Conservation (phyloP, 2,329 filamentous ascomycete genomes). For the Gremmenia infestans region DNA sequence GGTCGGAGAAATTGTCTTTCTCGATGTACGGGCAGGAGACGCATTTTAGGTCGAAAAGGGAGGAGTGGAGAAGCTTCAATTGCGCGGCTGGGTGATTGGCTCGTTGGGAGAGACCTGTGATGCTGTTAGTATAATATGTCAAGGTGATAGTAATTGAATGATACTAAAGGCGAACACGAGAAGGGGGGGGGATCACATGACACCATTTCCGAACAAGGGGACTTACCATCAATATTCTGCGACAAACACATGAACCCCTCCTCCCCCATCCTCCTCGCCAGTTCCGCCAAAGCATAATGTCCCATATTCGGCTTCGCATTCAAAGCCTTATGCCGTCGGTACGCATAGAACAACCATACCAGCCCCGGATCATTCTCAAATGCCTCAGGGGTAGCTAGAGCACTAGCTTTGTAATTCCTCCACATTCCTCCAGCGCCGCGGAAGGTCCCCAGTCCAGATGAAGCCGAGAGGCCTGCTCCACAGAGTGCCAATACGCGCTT, state of each 20-base stretch:
- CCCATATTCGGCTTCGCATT: constrained; percentile 70
- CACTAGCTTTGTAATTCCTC: constrained; percentile 70
- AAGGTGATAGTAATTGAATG: not conserved
- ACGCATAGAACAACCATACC: constrained; percentile 89
- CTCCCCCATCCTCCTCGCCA: constrained; percentile 54
- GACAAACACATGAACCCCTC: constrained; percentile 68
- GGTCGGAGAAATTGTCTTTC: constrained; percentile 66
- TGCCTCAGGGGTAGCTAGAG: constrained; percentile 72
- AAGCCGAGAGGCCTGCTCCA: constrained; percentile 56
- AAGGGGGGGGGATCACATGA: constrained; percentile 5
- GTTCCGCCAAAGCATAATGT: constrained; percentile 72
- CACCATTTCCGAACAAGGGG: not conserved
- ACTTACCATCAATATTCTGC: constrained; percentile 77
- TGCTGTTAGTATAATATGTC: not conserved
- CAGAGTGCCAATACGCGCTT: constrained; percentile 26
- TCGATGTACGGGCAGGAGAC: constrained; percentile 65
- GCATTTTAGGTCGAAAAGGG: constrained; percentile 78
- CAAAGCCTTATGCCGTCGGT: constrained; percentile 75
- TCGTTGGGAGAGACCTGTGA: constrained; percentile 51
- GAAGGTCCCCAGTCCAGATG: constrained; percentile 69
- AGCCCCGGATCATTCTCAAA: constrained; percentile 70
- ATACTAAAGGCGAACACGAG: not conserved
- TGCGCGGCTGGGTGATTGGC: constrained; percentile 65
- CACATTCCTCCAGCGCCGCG: constrained; percentile 81
- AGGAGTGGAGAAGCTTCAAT: constrained; percentile 75